Evolutionary conservation across 225 moss, liverwort and hornwort species (phyloP), one percentile per base, ranked within the genome.

Genomic region (Anthoceros angustus): DNA sequence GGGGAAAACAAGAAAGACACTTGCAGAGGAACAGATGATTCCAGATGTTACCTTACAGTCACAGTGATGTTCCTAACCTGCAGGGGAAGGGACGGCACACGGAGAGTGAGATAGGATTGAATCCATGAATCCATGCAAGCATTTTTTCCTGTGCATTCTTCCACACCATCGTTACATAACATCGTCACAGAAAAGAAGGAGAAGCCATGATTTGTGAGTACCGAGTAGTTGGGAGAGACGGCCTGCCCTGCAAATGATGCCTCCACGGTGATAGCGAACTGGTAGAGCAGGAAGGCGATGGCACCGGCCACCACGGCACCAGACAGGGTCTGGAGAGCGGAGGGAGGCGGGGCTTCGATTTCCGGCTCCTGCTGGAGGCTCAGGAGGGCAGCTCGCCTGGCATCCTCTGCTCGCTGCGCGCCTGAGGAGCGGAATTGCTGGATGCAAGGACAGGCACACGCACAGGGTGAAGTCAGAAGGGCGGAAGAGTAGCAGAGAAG

Each of bases 61-160:
- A 95, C 72, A 15, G 95, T 95, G 77, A 91, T 76, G 70, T 95
- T 95, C 71, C 95, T 91, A 74, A 95, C 84, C 82, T 83, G 82
- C 70, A 77, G 23, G 43, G 20, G 23, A 26, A 65, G 12, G 49
- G 45, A 25, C 20, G 23, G 15, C 21, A 10, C 23, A 42, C 40
- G 62, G 63, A 70, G 20, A 40, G n/a, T 72, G 4, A n/a, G 9
- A 49, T 5, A 64, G 65, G 25, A 2, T 16, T 7, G 10, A 60
- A 20, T 7, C 7, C 46, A 15, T 41, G 5, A 24, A 63, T 12
- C n/a, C 15, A 68, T 63, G 63, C 66, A 43, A 18, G 41, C 43
- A 50, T 14, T 25, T 18, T 42, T 9, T 9, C 26, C 42, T 42
- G 11, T 43, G 16, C 12, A 67, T 21, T 25, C 25, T 43, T 67